Base-by-base conservation (phyloP, 1,139 yeast genomes). In the Scheffersomyces titani region DNA sequence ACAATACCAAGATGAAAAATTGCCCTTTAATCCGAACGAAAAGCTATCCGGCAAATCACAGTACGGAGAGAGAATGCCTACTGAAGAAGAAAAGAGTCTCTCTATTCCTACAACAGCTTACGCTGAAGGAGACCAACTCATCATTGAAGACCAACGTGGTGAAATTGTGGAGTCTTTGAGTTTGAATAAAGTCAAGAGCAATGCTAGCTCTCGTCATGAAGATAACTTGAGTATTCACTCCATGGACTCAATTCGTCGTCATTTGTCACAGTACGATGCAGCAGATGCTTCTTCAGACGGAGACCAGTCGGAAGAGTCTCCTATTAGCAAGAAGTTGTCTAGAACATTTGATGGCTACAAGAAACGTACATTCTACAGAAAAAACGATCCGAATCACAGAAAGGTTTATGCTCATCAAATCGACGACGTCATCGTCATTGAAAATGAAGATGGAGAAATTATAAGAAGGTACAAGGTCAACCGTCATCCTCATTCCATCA, bases 361-460 rank as follows among this genome's bases (percentile, higher is more conserved):
- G 45, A 69, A 68, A 57, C 68, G 65, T 58, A 74, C 71, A 18
- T 75, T 56, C 57, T 72, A 68, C 57, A 71, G 65, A 49, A 77
- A 72, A 61, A 64, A 63, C 51, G 78, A 72, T 58, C 73, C 76
- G 9, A 65, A 64, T 22, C 75, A 69, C 52, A 69, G 74, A 30
- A 77, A 75, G 61, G 78, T 77, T 11, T 79, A 61, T 66, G 83
- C 83, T 6, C 81, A 79, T 65, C 82, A 78, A 68, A 69, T 79
- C 52, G 96, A 88, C 67, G 86, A 92, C 67, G 80, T 87, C 60
- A 84, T 94, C 57, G 81, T 92, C 59, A 88, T 94, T 61, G 99
- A 94, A 71, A 90, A 92, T 67, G 92, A 85, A 51, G 97, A 92
- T 46, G 99, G 99, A 62, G 98, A 94, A 64, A 86, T 94, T 57